Conservation (phyloP, 2,329 filamentous ascomycete species). For the Fusarium nisikadoi region DNA sequence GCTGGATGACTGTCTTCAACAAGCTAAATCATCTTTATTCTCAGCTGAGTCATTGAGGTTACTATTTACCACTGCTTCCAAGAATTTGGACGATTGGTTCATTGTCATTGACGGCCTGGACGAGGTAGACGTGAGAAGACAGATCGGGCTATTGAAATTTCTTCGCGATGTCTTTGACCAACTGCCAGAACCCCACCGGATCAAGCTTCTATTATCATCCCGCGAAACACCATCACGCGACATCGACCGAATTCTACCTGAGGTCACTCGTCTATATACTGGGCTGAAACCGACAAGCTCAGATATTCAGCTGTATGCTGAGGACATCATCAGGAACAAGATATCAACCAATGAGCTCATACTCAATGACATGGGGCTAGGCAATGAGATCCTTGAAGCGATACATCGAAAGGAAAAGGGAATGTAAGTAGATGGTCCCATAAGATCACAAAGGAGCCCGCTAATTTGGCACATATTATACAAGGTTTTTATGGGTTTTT, state of each 20-base stretch:
- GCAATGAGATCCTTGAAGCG: not conserved
- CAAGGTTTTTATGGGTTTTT: constrained; percentile 29
- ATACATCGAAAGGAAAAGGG: not conserved
- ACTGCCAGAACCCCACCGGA: accelerated
- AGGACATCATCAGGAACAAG: not conserved
- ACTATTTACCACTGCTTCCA: accelerated
- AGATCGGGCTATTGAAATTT: not conserved
- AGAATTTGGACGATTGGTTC: not conserved
- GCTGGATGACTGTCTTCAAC: not conserved
- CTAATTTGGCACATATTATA: too few relatives aligned
- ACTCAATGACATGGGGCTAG: not conserved
- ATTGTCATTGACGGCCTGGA: not conserved
- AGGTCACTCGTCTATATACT: not conserved
- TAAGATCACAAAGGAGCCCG: too few relatives aligned
- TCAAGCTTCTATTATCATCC: not conserved
- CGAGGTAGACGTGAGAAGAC: not conserved
- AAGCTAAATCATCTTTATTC: not conserved
- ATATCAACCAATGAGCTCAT: not conserved
- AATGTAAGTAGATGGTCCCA: not conserved
- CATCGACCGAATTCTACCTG: not conserved
- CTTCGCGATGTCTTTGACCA: not conserved
- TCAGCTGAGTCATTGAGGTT: not conserved
- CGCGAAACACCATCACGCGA: not conserved
- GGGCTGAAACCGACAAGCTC: not conserved
- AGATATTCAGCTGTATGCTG: not conserved